Base-by-base conservation (phyloP, 805 yeast species). In the Nadsonia fulvescens region DNA sequence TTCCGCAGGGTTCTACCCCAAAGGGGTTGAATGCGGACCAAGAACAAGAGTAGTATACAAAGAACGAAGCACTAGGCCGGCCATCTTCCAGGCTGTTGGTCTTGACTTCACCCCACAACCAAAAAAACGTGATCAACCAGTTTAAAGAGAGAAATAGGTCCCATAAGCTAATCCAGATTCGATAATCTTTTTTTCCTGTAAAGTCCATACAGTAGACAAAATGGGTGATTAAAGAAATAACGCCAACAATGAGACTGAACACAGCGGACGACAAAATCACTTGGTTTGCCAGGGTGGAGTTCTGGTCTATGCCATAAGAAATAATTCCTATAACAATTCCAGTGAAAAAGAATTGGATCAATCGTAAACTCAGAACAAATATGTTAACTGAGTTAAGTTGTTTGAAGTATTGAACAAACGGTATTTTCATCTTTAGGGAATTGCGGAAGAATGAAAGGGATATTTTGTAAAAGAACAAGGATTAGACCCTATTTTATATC, bases 321-420 rank as follows among this genome's bases (percentile, higher is more conserved):
- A 39, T 33, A 15, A 42, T 31, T 6, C 47, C 47, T 4, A 40
- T 32, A 9, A 38, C 40, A 11, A 42, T 24, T 7, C 47, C 47
- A 14, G 44, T 46, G 25, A 42, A 42, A 34, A 42, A 42, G 25
- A 42, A 37, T 32, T 42, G 43, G 14, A 42, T 34, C 28, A 42
- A 37, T 17, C 47, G 27, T 21, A 42, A 24, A 11, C 32, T 24
- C 24, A 42, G 32, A 15, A 38, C 33, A 16, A 35, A 28, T 27
- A 42, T 30, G 37, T 42, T 42, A 31, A 36, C 37, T 8, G 43
- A 36, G 10, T 42, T 40, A 28, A 41, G 32, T 4, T 41, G 36
- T 30, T 28, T 28, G 23, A 40, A n/a, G n/a, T n/a, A n/a, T n/a
- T n/a, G n/a, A n/a, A n/a, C n/a, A n/a, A n/a, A n/a, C n/a, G n/a